A percentile compares a stretch with the other conserved stretches of the same genome.
These are phyloP conservation scores for Helianthus tuberosus DNA, from an alignment of 129 eudicot species.

Conservation along the genomic window DNA sequence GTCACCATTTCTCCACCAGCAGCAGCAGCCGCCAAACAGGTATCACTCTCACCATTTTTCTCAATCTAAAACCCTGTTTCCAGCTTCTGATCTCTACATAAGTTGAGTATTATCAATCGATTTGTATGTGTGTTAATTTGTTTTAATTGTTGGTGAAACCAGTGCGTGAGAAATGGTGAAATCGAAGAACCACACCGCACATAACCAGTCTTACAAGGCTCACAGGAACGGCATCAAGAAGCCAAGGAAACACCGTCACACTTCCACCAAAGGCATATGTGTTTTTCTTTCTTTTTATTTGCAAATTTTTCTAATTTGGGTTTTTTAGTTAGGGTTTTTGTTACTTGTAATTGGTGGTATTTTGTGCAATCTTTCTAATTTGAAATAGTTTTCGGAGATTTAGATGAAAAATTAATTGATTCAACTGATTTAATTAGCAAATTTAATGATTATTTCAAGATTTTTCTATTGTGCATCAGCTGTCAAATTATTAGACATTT, in stretches of 20 bases:
- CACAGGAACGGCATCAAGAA: constrained; percentile 92
- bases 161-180: constrained; percentile 56
- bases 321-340: neutral
- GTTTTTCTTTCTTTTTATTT: neutral
- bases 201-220: constrained; percentile 82
- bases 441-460: neutral
- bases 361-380: neutral
- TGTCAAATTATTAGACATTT: neutral
- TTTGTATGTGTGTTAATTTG: constrained; percentile 16
- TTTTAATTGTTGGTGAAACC: neutral
- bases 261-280: constrained; percentile 82
- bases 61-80: neutral
- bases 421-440: too few species aligned
- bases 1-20: neutral
- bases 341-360: neutral
- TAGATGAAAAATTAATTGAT: neutral
- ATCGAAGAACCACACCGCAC: constrained; percentile 91
- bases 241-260: constrained; percentile 78
- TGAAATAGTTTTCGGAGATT: neutral
- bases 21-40: constrained; percentile 35
- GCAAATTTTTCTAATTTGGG: neutral
- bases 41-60: neutral
- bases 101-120: neutral
- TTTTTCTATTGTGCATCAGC: neutral
- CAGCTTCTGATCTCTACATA: neutral